Percentiles rank a stretch among this genome's conserved stretches.
Conservation (phyloP, 2,329 filamentous ascomycete species). For the Plectosphaerella cucumerina region DNA sequence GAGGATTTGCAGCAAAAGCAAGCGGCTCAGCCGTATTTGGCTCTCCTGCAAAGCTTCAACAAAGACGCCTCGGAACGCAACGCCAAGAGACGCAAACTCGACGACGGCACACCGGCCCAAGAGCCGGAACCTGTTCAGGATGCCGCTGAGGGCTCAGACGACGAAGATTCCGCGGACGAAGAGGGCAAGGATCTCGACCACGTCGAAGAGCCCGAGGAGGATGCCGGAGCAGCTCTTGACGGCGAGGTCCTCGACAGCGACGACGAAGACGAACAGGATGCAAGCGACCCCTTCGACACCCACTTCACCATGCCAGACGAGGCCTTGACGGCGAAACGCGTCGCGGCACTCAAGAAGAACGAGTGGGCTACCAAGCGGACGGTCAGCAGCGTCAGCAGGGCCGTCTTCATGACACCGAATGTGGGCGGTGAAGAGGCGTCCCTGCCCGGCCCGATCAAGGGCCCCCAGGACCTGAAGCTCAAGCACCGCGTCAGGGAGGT, state of each 20-base stretch:
- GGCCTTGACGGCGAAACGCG: conserved; percentile 47
- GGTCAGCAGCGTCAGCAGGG: conserved; percentile 41
- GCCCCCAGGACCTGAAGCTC: conserved; percentile 50
- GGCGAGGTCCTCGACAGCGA: conserved; percentile 13
- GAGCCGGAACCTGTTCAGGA: conserved; percentile 3
- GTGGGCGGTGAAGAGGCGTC: conserved; percentile 28
- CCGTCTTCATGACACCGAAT: conserved; percentile 42
- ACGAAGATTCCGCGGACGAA: conserved; percentile 13
- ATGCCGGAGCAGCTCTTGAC: conserved; percentile 15
- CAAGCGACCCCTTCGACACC: conserved; percentile 69
- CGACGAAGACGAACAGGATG: conserved; percentile 34
- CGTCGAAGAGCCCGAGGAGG: conserved; percentile 12
- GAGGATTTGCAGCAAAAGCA: conserved; percentile 21
- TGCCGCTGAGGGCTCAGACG: conserved; percentile 14
- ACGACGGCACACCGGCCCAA: conserved; percentile 23
- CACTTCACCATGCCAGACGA: conserved; percentile 73
- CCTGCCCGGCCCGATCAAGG: conserved; percentile 29
- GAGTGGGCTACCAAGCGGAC: conserved; percentile 48
- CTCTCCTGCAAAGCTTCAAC: conserved; percentile 54
- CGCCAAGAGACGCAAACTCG: conserved; percentile 55
- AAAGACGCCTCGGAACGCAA: conserved; percentile 36
- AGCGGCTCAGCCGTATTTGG: conserved; percentile 46
- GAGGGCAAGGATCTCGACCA: conserved; percentile 22
- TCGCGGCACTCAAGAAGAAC: conserved; percentile 44
- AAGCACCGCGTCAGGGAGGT: conserved; percentile 65